Percentiles rank a stretch among this genome's conserved stretches.
Evolutionary conservation across 2,329 filamentous ascomycete species (phyloP).

Genomic region (Penicillium concentricum): DNA sequence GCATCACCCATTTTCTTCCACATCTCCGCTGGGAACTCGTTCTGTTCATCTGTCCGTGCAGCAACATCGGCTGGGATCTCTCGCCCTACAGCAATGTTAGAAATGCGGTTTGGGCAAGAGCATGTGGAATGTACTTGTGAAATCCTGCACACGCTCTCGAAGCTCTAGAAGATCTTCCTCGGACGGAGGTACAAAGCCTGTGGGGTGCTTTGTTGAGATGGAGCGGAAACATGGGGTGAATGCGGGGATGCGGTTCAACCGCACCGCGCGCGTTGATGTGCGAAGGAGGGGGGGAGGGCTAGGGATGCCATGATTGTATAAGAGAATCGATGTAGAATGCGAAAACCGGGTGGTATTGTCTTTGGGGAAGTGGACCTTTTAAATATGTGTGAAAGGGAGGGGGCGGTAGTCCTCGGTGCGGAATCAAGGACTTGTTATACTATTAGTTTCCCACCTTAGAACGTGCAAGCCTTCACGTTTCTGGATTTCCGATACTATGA

Average conservation of each 20-base stretch:
- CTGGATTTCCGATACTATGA: neutral
- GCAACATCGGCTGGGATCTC: slow-evolving; percentile 85
- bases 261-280: slow-evolving; percentile 31
- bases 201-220: slow-evolving; percentile 68
- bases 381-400: slow-evolving; percentile 3
- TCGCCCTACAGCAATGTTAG: slow-evolving; percentile 52
- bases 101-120: neutral
- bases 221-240: slow-evolving; percentile 31
- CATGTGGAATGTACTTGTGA: slow-evolving; percentile 56
- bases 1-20: slow-evolving; percentile 93
- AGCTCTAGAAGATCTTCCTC: slow-evolving; percentile 75
- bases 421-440: neutral
- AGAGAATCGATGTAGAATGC: neutral
- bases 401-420: slow-evolving; percentile 24
- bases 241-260: slow-evolving; percentile 31
- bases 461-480: neutral
- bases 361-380: neutral
- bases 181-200: slow-evolving; percentile 64
- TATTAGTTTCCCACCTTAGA: neutral
- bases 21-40: slow-evolving; percentile 86
- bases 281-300: slow-evolving; percentile 34
- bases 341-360: neutral
- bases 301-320: slow-evolving; percentile 32
- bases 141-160: slow-evolving; percentile 82
- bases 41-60: slow-evolving; percentile 75